These are phyloP conservation scores for Metrosideros polymorpha DNA, from an alignment of 441 rosid species.

Conservation along the genomic window DNA sequence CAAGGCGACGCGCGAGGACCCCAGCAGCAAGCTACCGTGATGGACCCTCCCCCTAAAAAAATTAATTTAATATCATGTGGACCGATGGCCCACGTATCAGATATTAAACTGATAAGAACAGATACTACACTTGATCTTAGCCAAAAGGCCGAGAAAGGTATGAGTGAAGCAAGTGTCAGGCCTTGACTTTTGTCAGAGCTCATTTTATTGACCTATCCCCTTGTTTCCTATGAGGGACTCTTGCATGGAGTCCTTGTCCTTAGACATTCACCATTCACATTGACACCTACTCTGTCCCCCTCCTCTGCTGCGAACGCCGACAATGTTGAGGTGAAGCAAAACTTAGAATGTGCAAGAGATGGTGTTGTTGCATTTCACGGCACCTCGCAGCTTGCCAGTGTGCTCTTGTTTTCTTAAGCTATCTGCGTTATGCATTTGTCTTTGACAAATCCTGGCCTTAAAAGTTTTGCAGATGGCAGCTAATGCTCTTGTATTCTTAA, in stretches of 20 bases:
- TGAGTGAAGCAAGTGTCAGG: background rate
- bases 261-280: background rate
- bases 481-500: rapidly evolving
- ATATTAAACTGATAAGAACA: background rate
- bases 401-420: background rate
- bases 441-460: background rate
- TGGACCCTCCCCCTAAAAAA: too few relatives aligned
- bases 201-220: background rate
- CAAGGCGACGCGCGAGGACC: too few relatives aligned
- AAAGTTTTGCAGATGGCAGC: too few relatives aligned
- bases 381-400: background rate
- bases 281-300: background rate
- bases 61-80: too few relatives aligned
- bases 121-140: background rate
- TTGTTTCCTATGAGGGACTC: background rate
- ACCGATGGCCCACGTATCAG: too few relatives aligned
- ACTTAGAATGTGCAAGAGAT: background rate
- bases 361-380: background rate
- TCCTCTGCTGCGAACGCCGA: background rate
- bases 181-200: background rate
- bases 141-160: background rate
- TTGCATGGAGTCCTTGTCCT: background rate
- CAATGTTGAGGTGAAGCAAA: background rate
- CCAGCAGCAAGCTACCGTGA: too few relatives aligned
- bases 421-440: background rate